Evolutionary conservation across 805 yeast species (phyloP), one percentile per base, ranked within the genome.

Genomic region (Nakazawaea wyomingensis): DNA sequence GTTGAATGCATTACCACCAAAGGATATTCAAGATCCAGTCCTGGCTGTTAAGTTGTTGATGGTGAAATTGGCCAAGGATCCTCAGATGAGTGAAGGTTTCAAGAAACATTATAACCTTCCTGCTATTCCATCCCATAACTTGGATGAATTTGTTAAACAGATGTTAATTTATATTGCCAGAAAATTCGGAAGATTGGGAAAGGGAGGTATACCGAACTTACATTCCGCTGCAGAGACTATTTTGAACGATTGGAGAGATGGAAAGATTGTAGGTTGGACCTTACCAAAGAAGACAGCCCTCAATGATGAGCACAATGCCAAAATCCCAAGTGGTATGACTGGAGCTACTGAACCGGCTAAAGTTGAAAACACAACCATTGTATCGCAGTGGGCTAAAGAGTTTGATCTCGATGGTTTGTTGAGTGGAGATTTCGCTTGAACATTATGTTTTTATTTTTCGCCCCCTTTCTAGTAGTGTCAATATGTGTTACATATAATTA

Each of bases 231-330:
- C 95, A 29, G 61, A 76, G 54, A 72, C 85, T 29, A 83, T 93
- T 10, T 71, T 93, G 57, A 87, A 78, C 55, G 99, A 93, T 65
- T 93, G 98, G 98, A 80, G 96, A 66, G 97, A 90, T 62, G 99
- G 99, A 46, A 79, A 93, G 60, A 80, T 93, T 54, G 65, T 82
- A 43, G 96, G 97, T 37, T 93, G 96, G 96, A 79, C 86, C 2
- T 65, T 81, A 54, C 96, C 96, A 39, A 82, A 48, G 47, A 66
- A 55, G 63, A 59, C 42, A 54, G 71, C 50, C 57, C 69, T 26
- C 51, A 65, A 48, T 53, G 71, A 56, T 64, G 74, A 47, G 65
- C 69, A 45, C 59, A 64, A 49, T 66, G 68, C 56, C 52, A 58
- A 45, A 42, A 53, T 37, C 22, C 57, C 77, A 8, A 62, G 65